These are phyloP conservation scores for Malus hybrid DNA, from an alignment of 331 rosid species.

Conservation along the genomic window DNA sequence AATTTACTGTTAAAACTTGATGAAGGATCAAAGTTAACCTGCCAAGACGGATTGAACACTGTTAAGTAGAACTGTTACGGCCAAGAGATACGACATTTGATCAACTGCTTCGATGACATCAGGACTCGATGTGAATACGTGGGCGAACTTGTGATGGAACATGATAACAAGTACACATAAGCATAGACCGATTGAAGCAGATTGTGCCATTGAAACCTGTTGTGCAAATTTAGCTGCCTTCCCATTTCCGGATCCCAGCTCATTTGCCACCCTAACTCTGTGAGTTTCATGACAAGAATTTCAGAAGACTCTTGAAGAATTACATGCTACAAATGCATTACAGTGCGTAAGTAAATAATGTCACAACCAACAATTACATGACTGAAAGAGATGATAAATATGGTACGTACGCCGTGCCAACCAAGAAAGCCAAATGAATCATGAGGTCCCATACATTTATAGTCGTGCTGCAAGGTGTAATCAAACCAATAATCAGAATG, in stretches of 20 bases:
- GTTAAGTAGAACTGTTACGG: conserved; percentile 36
- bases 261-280: conserved; percentile 76
- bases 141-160: conserved; percentile 37
- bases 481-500: too few relatives aligned
- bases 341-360: too few relatives aligned
- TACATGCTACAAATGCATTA: background rate
- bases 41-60: conserved; percentile 52
- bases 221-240: conserved; percentile 57
- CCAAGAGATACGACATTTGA: conserved; percentile 31
- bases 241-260: conserved; percentile 75
- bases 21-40: conserved; percentile 18
- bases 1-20: background rate
- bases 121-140: conserved; percentile 46
- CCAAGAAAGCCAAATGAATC: conserved; percentile 72
- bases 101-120: conserved; percentile 44
- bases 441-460: conserved; percentile 79
- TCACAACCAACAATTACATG: too few relatives aligned
- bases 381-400: background rate
- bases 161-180: conserved; percentile 35
- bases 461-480: conserved; percentile 46
- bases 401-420: conserved; percentile 54
- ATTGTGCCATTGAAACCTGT: conserved; percentile 43
- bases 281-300: background rate
- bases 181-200: conserved; percentile 35
- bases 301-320: background rate